These are phyloP conservation scores for Entomophthora muscae DNA, from an alignment of 371 early-diverging fungal species.

Conservation along the genomic window DNA sequence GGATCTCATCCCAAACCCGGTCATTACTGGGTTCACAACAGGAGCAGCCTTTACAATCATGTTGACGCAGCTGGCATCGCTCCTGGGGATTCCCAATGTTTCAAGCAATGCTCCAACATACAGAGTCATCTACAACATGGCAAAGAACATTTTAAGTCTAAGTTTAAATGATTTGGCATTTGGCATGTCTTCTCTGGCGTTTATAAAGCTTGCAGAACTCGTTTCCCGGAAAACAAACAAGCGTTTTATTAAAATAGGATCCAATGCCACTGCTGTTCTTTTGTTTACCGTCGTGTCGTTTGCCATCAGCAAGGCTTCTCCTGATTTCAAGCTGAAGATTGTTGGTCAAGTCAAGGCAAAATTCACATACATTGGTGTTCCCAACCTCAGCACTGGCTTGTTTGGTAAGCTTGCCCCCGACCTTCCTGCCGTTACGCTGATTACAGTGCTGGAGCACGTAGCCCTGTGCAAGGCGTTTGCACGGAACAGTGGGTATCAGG, in stretches of 20 bases:
- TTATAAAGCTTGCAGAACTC: neutral
- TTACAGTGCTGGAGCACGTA: conserved; percentile 23
- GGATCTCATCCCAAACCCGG: conserved; percentile 63
- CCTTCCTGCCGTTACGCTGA: conserved; percentile 24
- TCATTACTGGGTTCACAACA: conserved; percentile 52
- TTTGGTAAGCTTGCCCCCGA: conserved; percentile 37
- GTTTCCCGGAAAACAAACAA: neutral
- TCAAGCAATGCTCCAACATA: conserved; percentile 37
- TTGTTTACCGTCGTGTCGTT: conserved; percentile 17
- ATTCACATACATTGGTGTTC: conserved; percentile 11
- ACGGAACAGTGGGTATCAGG: conserved; percentile 19
- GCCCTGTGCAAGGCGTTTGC: conserved; percentile 23
- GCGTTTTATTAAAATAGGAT: conserved; percentile 35
- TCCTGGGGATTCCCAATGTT: conserved; percentile 50
- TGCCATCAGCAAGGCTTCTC: conserved; percentile 10
- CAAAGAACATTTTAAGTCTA: conserved; percentile 8
- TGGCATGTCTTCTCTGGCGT: neutral
- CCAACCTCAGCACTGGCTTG: conserved; percentile 44
- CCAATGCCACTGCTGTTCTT: conserved; percentile 28
- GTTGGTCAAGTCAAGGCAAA: conserved; percentile 14
- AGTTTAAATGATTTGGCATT: neutral
- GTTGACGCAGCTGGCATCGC: conserved; percentile 50
- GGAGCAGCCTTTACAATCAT: conserved; percentile 62
- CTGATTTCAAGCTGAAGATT: neutral
- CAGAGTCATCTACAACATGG: conserved; percentile 32